Conservation (phyloP, 2,329 filamentous ascomycete species). For the Hypoxylon sp. region DNA sequence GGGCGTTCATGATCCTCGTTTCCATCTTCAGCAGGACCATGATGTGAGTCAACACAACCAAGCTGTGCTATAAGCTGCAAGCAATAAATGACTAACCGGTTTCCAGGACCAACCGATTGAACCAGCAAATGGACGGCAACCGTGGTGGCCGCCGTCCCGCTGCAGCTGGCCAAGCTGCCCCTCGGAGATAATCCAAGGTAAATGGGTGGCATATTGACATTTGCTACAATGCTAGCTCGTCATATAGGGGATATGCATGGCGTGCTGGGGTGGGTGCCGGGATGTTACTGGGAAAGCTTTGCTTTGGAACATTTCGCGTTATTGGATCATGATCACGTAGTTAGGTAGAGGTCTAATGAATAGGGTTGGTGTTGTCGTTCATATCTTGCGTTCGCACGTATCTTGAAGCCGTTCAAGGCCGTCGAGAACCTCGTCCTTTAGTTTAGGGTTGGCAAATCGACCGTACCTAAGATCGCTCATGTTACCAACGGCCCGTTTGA, state of each 20-base stretch:
- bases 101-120: conserved; percentile 48
- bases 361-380: conserved; percentile 41
- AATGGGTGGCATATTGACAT: neutral
- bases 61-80: conserved; percentile 1
- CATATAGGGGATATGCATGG: conserved; percentile 6
- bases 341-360: conserved; percentile 46
- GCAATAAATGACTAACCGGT: conserved; percentile 36
- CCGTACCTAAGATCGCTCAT: conserved; percentile 89
- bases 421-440: conserved; percentile 77
- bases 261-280: conserved; percentile 6
- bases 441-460: conserved; percentile 74
- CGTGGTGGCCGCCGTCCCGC: conserved; percentile 41
- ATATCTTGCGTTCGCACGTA: conserved; percentile 68
- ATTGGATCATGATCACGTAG: conserved; percentile 27
- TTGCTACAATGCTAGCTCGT: conserved; percentile 7
- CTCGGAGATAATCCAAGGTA: conserved; percentile 41
- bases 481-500: conserved; percentile 76
- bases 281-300: conserved; percentile 13
- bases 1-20: conserved; percentile 83
- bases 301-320: conserved; percentile 14
- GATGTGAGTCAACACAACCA: conserved; percentile 73
- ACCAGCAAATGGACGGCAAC: conserved; percentile 44
- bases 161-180: conserved; percentile 50
- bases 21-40: conserved; percentile 80
- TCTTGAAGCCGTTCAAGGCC: conserved; percentile 75